Base-by-base conservation (phyloP, 1,284 basidiomycete genomes). In the Pseudozyma sp. region DNA sequence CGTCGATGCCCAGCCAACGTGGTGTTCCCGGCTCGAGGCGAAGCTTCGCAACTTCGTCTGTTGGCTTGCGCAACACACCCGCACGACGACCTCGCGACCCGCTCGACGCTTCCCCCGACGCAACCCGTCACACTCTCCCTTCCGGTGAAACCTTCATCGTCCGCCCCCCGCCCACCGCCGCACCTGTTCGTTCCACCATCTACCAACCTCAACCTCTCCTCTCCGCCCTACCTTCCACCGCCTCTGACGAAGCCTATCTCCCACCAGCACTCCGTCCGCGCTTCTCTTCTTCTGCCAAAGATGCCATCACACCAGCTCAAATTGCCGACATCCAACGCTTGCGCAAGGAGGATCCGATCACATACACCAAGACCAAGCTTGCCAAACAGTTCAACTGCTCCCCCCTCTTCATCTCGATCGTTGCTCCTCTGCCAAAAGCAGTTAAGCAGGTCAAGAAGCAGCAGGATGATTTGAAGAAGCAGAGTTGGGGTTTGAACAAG, bases 81-180 rank as follows among this genome's bases (percentile, higher is more conserved):
- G 72, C 73, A 1, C 76, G 83, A 44, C 74, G 81, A 49, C 81
- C 80, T 10, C 76, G 78, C 38, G 83, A 84, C 39, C 83, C 83
- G 0, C 64, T 84, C 25, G 75, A 77, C 35, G 58, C 56, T 11
- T 76, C 63, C 21, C 62, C 76, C 1, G 67, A 74, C 36, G 82
- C 80, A 0, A 52, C 60, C 8, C 78, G 77, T 18, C 78, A 80
- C 64, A 61, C 76, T 0, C 68, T 84, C 14, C 47, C 61, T 6
- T 43, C 67, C 2, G 82, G 83, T 43, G 80, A 79, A 49, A 83
- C 78, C 9, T 78, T 84, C 52, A 79, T 84, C 60, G 76, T 79
- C 12, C 79, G 83, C 21, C 76, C 79, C 5, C 75, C 83, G 1
- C 82, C 83, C 13, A 58, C 76, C 6, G 50, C 73, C 9, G 13